phyloP scores from a whole-genome alignment of 306 rosid species.

The Gillenia trifoliata region DNA sequence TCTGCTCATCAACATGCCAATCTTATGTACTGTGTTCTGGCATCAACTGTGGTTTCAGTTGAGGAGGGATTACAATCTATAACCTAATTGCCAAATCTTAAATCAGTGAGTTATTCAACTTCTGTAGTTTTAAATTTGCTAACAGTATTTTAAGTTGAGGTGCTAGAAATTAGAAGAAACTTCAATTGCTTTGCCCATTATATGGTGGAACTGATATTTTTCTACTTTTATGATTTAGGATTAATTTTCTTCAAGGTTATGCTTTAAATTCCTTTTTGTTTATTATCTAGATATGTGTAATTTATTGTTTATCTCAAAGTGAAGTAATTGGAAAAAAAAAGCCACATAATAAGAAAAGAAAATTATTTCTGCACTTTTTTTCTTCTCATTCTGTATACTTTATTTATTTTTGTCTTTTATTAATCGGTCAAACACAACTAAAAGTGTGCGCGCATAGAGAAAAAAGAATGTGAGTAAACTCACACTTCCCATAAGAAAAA shows the following conservation, averaged over 20 bases:
- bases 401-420: no score
- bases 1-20: not conserved
- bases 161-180: not conserved
- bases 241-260: not conserved
- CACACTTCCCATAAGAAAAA: not conserved
- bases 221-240: not conserved
- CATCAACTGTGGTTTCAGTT: not conserved
- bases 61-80: not conserved
- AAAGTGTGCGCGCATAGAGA: not conserved
- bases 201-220: not conserved
- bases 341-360: not conserved
- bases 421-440: not conserved
- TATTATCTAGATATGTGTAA: not conserved
- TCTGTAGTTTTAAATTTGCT: not conserved
- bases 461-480: not conserved
- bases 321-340: not conserved
- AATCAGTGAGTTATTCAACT: not conserved
- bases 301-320: not conserved
- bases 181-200: not conserved
- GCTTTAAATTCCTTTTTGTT: not conserved
- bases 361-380: not conserved
- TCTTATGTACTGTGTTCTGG: not conserved
- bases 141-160: not conserved
- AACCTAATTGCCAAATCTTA: not conserved
- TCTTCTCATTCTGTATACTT: not conserved